A percentile compares a stretch with the other conserved stretches of the same genome.
phyloP scores from a whole-genome alignment of 2,329 filamentous ascomycete species.

The Dothideomycetes sp. region DNA sequence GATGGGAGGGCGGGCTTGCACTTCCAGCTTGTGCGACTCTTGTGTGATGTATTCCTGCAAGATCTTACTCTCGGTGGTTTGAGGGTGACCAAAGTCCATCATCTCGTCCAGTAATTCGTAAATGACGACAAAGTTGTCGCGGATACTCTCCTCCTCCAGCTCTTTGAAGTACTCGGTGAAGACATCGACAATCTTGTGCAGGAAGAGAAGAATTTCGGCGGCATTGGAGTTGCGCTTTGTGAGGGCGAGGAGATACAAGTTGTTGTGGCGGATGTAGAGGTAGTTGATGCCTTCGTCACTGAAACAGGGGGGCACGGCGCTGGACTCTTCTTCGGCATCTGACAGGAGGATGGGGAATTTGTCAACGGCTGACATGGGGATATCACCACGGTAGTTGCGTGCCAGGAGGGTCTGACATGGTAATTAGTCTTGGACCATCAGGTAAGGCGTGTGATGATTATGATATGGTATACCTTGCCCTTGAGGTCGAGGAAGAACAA shows the following conservation, averaged over 20 bases:
- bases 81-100: constrained; percentile 99
- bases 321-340: constrained; percentile 98
- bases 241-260: constrained; percentile 92
- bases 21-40: constrained; percentile 96
- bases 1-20: constrained; percentile 91
- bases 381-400: constrained; percentile 96
- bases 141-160: constrained; percentile 94
- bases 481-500: constrained; percentile 98
- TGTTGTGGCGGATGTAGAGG: constrained; percentile 98
- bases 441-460: background rate
- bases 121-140: constrained; percentile 98
- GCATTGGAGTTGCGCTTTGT: constrained; percentile 99
- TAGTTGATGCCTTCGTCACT: constrained; percentile 99
- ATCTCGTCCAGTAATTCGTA: constrained; percentile 98
- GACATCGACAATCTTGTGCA: constrained; percentile 96
- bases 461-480: constrained; percentile 77
- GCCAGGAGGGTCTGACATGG: constrained; percentile 76
- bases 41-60: constrained; percentile 95
- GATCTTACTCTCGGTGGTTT: constrained; percentile 97
- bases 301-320: constrained; percentile 93
- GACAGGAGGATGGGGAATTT: constrained; percentile 93
- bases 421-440: background rate
- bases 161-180: constrained; percentile 99
- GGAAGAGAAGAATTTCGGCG: constrained; percentile 93
- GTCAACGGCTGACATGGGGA: constrained; percentile 98